phyloP scores from a whole-genome alignment of 768 basidiomycete species.

The Hortiboletus flavorubellus region DNA sequence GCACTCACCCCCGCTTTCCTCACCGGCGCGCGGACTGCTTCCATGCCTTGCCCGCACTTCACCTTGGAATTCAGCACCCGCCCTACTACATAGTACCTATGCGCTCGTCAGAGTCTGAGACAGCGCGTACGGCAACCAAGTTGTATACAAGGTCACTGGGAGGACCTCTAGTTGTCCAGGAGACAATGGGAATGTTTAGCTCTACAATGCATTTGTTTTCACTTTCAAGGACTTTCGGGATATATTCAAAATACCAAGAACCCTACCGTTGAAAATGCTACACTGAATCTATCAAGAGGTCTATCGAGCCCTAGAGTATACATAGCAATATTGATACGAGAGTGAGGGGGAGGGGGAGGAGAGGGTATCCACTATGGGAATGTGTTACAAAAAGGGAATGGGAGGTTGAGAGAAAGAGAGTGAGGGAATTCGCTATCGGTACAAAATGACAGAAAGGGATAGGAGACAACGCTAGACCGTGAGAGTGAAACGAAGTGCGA shows the following conservation, averaged over 20 bases:
- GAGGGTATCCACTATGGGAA: conserved; percentile 20
- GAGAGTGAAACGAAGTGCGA: neutral
- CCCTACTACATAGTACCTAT: too few relatives aligned
- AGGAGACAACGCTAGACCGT: neutral
- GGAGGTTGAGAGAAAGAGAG: neutral
- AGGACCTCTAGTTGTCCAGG: too few relatives aligned
- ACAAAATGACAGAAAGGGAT: conserved; percentile 18
- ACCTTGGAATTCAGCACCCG: too few relatives aligned
- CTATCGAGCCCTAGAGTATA: conserved; percentile 24
- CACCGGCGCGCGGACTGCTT: too few relatives aligned
- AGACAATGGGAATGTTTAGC: too few relatives aligned
- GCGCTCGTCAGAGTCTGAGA: too few relatives aligned
- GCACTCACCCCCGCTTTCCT: too few relatives aligned
- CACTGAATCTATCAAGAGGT: conserved; percentile 23
- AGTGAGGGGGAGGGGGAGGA: neutral
- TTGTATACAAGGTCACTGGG: too few relatives aligned
- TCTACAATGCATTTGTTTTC: too few relatives aligned
- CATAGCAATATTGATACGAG: conserved; percentile 22
- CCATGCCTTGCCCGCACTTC: too few relatives aligned
- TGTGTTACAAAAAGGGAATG: neutral
- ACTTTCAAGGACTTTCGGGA: too few relatives aligned
- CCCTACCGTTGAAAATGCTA: conserved; percentile 12
- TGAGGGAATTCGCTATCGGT: conserved; percentile 22
- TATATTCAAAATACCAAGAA: neutral
- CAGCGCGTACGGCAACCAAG: too few relatives aligned